Evolutionary conservation across 345 rosid genomes (phyloP).

Genomic region (Boechera retrofracta): DNA sequence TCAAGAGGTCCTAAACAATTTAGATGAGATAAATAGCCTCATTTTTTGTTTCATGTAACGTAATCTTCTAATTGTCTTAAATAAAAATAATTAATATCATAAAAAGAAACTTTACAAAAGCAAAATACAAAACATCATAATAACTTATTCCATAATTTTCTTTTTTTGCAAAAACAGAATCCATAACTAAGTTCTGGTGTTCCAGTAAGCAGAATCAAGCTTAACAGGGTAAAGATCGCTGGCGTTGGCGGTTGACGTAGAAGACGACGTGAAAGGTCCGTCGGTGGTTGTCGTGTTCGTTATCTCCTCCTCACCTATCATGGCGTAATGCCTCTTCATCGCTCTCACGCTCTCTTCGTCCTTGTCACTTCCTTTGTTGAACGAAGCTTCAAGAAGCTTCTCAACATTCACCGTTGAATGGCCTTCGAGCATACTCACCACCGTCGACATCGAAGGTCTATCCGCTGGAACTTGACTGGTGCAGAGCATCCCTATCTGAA

Average conservation of each 20-base stretch:
- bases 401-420: constrained; percentile 41
- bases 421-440: constrained; percentile 68
- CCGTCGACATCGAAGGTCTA: constrained; percentile 64
- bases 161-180: not conserved
- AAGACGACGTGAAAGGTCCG: constrained; percentile 43
- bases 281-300: constrained; percentile 20
- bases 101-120: not conserved
- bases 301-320: constrained; percentile 17
- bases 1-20: too few relatives aligned
- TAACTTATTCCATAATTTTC: not conserved
- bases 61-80: not conserved
- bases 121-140: not conserved
- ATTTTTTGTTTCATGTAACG: not conserved
- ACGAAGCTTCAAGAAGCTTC: constrained; percentile 41
- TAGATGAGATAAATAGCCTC: not conserved
- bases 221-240: constrained; percentile 48
- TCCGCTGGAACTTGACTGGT: constrained; percentile 46
- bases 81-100: not conserved
- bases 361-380: constrained; percentile 19
- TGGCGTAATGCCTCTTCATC: constrained; percentile 46
- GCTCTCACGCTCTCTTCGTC: constrained; percentile 41
- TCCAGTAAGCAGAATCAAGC: constrained; percentile 42
- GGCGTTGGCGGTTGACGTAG: constrained; percentile 44
- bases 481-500: constrained; percentile 56
- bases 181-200: constrained; percentile 31